Conservation (phyloP, 1,284 basidiomycete species). For the Ganoderma lucidum region DNA sequence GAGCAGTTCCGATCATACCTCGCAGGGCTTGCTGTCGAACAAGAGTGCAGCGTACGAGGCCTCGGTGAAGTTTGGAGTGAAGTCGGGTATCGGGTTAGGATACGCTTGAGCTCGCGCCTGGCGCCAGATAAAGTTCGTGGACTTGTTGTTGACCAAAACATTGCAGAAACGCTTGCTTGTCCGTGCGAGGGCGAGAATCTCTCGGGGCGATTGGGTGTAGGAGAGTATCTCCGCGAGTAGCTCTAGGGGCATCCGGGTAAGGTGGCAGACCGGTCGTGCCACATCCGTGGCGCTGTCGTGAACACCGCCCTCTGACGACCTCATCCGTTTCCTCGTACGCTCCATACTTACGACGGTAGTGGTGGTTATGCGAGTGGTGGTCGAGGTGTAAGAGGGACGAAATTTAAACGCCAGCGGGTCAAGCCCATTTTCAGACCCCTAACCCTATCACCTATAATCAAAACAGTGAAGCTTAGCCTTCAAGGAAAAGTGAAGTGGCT, state of each 20-base stretch:
- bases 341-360: slow-evolving; percentile 1
- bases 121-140: slow-evolving; percentile 59
- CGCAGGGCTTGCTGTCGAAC: slow-evolving; percentile 64
- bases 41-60: slow-evolving; percentile 64
- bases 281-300: not conserved
- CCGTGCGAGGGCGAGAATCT: slow-evolving; percentile 57
- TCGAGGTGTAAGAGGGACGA: not conserved
- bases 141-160: slow-evolving; percentile 50
- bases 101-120: slow-evolving; percentile 47
- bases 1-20: slow-evolving; percentile 46
- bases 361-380: not conserved
- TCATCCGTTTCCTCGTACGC: not conserved
- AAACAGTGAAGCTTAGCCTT: too few relatives aligned
- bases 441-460: not conserved
- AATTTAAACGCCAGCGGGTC: not conserved
- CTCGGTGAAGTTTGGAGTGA: slow-evolving; percentile 49
- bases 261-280: slow-evolving; percentile 3
- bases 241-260: slow-evolving; percentile 50
- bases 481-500: too few relatives aligned
- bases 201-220: slow-evolving; percentile 46
- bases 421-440: not conserved
- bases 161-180: slow-evolving; percentile 56
- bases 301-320: not conserved
- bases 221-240: slow-evolving; percentile 54
- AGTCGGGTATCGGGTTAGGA: slow-evolving; percentile 53